Base-by-base conservation (phyloP, 1,284 basidiomycete species). In the Leccinum colubrinum region DNA sequence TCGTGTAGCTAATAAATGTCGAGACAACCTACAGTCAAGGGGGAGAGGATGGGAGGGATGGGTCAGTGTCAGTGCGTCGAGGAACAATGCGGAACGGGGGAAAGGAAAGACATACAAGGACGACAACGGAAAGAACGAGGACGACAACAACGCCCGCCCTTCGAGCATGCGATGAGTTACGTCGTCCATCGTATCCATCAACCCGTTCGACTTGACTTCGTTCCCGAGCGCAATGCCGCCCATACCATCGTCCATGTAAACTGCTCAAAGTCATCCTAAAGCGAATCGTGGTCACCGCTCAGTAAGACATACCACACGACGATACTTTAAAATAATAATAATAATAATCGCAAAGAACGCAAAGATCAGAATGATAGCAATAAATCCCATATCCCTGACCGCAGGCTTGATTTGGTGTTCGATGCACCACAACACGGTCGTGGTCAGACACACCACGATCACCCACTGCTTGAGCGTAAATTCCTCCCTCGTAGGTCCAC, bases 371-470 rank as follows among this genome's bases (percentile, higher is more conserved):
- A 99, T 83, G 67, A 99, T 90, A 0, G 97, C 97, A 68, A 99
- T 96, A 69, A 98, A 84, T 25, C 97, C 95, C 96, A 99, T 99
- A 75, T 99, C 96, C 11, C 97, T 97, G 1, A 99, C 81, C 52
- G 81, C 79, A 20, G 80, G 77, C 73, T 97, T 88, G 62, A 99
- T 86, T 69, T 82, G 80, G 72, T 94, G 91, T 70, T 93, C 96
- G 37, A 95, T 75, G 73, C 95, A 97, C 96, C 97, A 98, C 56
- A 99, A 77, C 8, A 73, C 84, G 67, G 99, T 99, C 1, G 97
- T 99, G 50, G 84, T 75, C n/a, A 95, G 66, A 62, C 93, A 95
- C 22, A 99, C 88, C 59, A 88, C 81, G 0, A 88, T 81, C 17
- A 99, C 97, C 85, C 91, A 99, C 76, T 99, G 97, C 73, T 92